Conservation (phyloP, 2,329 filamentous ascomycete species). For the Plenodomus lindquistii region DNA sequence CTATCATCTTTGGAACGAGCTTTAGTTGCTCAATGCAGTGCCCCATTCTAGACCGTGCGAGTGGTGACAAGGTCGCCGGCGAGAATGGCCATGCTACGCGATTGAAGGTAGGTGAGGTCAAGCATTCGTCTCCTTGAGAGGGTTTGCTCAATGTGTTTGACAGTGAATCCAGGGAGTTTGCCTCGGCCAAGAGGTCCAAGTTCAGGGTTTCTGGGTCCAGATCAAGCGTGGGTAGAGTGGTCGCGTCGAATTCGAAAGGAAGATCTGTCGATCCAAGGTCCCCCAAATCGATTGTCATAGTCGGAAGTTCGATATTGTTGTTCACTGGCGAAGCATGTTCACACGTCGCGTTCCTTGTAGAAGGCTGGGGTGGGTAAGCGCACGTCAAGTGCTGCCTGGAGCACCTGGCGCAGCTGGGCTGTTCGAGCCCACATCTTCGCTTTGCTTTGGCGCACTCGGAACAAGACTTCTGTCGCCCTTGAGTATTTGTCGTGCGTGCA, state of each 20-base stretch:
- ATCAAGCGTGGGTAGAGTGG: slow-evolving; percentile 6
- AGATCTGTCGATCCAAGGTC: slow-evolving; percentile 25
- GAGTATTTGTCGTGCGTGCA: slow-evolving; percentile 19
- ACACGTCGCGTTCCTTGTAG: neutral
- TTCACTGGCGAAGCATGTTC: neutral
- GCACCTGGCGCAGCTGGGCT: slow-evolving; percentile 60
- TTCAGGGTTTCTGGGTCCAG: slow-evolving; percentile 13
- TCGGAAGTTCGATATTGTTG: slow-evolving; percentile 12
- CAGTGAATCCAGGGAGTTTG: slow-evolving; percentile 58
- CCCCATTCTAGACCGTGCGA: slow-evolving; percentile 25
- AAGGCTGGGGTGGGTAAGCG: slow-evolving; percentile 44
- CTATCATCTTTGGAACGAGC: slow-evolving; percentile 46
- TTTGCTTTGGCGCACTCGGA: slow-evolving; percentile 61
- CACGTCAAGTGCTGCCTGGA: slow-evolving; percentile 54
- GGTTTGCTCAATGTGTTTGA: slow-evolving; percentile 16
- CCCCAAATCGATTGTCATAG: slow-evolving; percentile 1
- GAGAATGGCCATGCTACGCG: slow-evolving; percentile 9
- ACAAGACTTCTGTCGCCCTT: slow-evolving; percentile 58
- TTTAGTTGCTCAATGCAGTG: slow-evolving; percentile 36
- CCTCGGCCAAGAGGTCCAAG: slow-evolving; percentile 25
- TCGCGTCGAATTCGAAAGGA: slow-evolving; percentile 9
- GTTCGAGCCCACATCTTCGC: slow-evolving; percentile 58
- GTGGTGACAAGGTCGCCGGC: slow-evolving; percentile 17
- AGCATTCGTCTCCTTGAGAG: slow-evolving; percentile 1
- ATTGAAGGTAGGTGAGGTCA: neutral